Conservation (phyloP, 1,284 basidiomycete species). For the Cutaneotrichosporon cavernicola region DNA sequence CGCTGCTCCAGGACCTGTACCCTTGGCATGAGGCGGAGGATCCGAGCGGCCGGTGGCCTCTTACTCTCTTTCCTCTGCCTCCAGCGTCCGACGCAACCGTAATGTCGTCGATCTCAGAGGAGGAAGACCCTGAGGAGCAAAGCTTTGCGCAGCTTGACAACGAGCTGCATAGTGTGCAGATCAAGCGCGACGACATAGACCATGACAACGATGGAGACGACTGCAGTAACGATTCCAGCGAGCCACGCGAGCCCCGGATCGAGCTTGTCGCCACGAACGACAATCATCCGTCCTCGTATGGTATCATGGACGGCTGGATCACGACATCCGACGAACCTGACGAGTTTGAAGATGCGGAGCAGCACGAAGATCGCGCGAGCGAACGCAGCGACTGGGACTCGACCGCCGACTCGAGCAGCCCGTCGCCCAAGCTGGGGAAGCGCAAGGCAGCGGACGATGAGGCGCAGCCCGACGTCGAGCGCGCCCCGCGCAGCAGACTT, state of each 20-base stretch:
- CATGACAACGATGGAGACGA: background rate
- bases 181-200: background rate
- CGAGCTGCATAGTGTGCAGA: background rate
- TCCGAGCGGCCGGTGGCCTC: background rate
- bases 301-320: slow-evolving; percentile 21
- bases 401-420: background rate
- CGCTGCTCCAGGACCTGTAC: background rate
- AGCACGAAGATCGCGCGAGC: background rate
- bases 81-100: slow-evolving; percentile 12
- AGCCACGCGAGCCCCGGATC: slow-evolving; percentile 16
- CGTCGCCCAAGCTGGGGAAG: slow-evolving; percentile 14
- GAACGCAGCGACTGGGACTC: slow-evolving; percentile 3
- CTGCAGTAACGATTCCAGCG: background rate
- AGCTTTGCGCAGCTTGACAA: background rate
- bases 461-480: slow-evolving; percentile 7
- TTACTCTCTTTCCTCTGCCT: background rate
- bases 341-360: slow-evolving; percentile 13
- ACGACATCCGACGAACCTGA: slow-evolving; percentile 6
- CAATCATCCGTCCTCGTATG: slow-evolving; percentile 4
- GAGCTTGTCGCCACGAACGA: slow-evolving; percentile 16
- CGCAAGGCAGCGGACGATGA: slow-evolving; percentile 16
- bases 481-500: slow-evolving; percentile 14
- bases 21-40: slow-evolving; percentile 4
- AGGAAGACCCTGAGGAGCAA: background rate
- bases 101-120: slow-evolving; percentile 7